These are phyloP conservation scores for Phytophthora gonapodyides DNA, from an alignment of 352 stramenopile species.

Conservation along the genomic window DNA sequence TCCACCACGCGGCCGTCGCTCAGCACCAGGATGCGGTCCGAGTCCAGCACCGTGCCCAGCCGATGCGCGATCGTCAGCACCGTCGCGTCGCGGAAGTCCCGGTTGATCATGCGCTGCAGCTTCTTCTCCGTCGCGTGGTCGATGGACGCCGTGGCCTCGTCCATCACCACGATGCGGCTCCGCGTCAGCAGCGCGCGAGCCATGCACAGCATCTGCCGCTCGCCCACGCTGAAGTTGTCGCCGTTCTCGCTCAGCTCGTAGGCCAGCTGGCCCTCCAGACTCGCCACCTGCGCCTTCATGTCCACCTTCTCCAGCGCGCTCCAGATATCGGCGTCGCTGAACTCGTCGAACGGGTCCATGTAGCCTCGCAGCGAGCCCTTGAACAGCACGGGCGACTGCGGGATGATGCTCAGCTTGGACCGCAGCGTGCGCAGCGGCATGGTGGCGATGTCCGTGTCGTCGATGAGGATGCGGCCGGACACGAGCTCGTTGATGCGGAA, in stretches of 20 bases:
- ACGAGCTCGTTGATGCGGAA: slow-evolving; percentile 88
- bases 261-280: slow-evolving; percentile 24
- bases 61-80: too few relatives aligned
- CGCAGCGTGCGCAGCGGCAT: slow-evolving; percentile 39
- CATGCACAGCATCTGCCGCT: slow-evolving; percentile 93
- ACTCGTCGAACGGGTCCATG: slow-evolving; percentile 89
- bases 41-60: too few relatives aligned
- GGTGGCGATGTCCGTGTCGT: slow-evolving; percentile 43
- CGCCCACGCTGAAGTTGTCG: slow-evolving; percentile 53
- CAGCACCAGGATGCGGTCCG: too few relatives aligned
- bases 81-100: too few relatives aligned
- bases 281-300: slow-evolving; percentile 49
- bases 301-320: slow-evolving; percentile 75
- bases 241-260: slow-evolving; percentile 25
- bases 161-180: slow-evolving; percentile 91
- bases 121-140: slow-evolving; percentile 61
- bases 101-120: slow-evolving; percentile 28
- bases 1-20: too few relatives aligned
- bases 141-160: slow-evolving; percentile 91
- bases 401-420: slow-evolving; percentile 45
- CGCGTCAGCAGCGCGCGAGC: slow-evolving; percentile 88
- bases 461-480: slow-evolving; percentile 49
- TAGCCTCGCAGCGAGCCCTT: slow-evolving; percentile 86
- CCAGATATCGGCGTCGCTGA: slow-evolving; percentile 74
- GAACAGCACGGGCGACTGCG: slow-evolving; percentile 89